Evolutionary conservation across 2,329 filamentous ascomycete species (phyloP).

Genomic region (Polychaeton citri): DNA sequence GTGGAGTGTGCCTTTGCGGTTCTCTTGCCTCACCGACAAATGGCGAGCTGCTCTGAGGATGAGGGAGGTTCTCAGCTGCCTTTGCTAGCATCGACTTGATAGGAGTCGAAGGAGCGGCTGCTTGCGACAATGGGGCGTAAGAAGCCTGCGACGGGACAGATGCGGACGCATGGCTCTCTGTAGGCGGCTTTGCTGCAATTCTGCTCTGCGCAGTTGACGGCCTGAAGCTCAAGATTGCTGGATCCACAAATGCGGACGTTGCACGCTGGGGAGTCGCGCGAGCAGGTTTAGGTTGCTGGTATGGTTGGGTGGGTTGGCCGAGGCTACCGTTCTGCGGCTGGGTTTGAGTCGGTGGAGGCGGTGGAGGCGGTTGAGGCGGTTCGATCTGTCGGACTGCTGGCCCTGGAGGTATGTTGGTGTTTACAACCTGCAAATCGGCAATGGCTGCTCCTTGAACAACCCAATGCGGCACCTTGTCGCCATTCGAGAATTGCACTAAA

Average conservation of each 20-base stretch:
- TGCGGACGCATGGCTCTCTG: no score
- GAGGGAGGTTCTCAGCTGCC: constrained; percentile 23
- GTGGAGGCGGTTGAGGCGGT: constrained; percentile 10
- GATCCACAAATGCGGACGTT: constrained; percentile 54
- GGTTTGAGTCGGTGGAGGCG: constrained; percentile 8
- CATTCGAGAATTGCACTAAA: constrained; percentile 40
- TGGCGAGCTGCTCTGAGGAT: constrained; percentile 19
- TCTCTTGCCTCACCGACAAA: constrained; percentile 19
- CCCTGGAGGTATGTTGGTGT: constrained; percentile 6
- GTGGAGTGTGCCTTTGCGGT: not conserved
- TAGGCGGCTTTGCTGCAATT: constrained; percentile 9
- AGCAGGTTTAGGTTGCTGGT: constrained; percentile 4
- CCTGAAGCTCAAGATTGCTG: constrained; percentile 62
- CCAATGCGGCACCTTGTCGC: constrained; percentile 39
- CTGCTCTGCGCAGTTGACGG: constrained; percentile 19
- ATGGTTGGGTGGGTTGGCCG: constrained; percentile 5
- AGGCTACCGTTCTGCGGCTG: constrained; percentile 1
- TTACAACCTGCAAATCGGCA: constrained; percentile 41
- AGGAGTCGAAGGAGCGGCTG: constrained; percentile 6
- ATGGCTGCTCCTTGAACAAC: constrained; percentile 46
- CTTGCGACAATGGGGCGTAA: constrained; percentile 26
- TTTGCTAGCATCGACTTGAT: constrained; percentile 4
- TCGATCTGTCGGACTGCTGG: constrained; percentile 2
- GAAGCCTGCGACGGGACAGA: constrained; percentile 16
- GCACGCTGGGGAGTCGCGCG: constrained; percentile 14